Conservation (phyloP, 2,329 filamentous ascomycete species). For the Sporothrix brasiliensis region DNA sequence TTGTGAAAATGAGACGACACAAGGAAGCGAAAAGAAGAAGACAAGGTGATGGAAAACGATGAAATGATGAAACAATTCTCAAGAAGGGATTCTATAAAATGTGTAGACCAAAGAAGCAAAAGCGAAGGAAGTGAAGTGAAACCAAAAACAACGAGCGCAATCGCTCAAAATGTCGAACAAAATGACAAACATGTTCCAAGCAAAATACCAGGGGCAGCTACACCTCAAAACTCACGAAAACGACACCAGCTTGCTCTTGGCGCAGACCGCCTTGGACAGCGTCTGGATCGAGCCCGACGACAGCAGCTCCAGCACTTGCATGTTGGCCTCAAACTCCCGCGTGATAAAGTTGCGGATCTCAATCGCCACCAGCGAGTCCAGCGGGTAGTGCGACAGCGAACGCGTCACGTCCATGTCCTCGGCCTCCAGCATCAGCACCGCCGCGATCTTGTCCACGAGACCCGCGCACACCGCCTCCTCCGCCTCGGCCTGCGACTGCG, state of each 20-base stretch:
- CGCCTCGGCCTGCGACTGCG: conserved; percentile 49
- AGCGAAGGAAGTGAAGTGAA: neutral
- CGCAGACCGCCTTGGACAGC: conserved; percentile 35
- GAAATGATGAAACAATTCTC: conserved; percentile 10
- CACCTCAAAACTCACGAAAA: conserved; percentile 1
- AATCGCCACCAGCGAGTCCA: conserved; percentile 55
- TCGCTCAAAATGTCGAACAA: neutral
- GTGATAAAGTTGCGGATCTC: conserved; percentile 57
- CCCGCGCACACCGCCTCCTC: conserved; percentile 50
- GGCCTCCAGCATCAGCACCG: conserved; percentile 52
- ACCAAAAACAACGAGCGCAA: neutral
- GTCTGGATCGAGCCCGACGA: conserved; percentile 50
- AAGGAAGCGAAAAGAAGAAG: neutral
- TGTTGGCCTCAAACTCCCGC: conserved; percentile 52
- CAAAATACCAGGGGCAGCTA: too few relatives aligned
- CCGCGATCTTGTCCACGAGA: conserved; percentile 52
- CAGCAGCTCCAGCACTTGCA: conserved; percentile 59
- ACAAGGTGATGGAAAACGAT: neutral
- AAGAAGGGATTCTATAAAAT: conserved; percentile 13
- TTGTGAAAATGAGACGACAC: neutral
- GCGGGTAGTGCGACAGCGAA: conserved; percentile 48
- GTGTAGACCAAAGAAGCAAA: neutral
- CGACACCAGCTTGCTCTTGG: conserved; percentile 35
- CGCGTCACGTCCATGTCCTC: conserved; percentile 54
- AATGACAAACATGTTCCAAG: too few relatives aligned